phyloP scores from a whole-genome alignment of 2,329 filamentous ascomycete genomes.

The Penicillium sp. region DNA sequence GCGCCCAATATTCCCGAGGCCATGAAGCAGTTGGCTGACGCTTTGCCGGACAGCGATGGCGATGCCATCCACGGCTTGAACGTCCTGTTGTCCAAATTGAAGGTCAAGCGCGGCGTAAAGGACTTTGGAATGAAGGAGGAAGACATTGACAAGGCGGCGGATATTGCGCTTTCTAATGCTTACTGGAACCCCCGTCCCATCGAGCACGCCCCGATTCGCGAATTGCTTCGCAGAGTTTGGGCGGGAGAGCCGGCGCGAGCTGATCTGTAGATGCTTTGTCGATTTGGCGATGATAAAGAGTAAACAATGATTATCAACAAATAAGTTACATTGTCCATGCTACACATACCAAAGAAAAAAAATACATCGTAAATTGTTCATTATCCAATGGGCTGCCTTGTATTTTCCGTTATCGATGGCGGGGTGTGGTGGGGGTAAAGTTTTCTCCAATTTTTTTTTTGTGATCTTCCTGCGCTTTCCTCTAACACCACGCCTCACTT shows the following conservation, averaged over 20 bases:
- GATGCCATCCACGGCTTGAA: conserved; percentile 62
- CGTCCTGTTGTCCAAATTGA: conserved; percentile 54
- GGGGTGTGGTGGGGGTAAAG: conserved; percentile 34
- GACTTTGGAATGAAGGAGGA: conserved; percentile 61
- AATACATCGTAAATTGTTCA: conserved; percentile 8
- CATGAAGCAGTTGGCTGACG: conserved; percentile 56
- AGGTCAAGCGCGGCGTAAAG: conserved; percentile 55
- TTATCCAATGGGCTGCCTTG: conserved; percentile 22
- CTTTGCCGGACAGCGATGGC: conserved; percentile 58
- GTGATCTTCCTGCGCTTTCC: conserved; percentile 18
- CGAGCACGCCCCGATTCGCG: conserved; percentile 54
- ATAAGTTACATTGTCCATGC: not conserved
- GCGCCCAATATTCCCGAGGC: conserved; percentile 55
- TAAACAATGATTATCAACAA: not conserved
- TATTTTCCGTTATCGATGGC: conserved; percentile 27
- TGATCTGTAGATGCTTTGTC: conserved; percentile 45
- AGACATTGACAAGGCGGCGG: conserved; percentile 61
- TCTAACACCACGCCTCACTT: conserved; percentile 9
- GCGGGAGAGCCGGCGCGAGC: conserved; percentile 59
- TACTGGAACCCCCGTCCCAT: conserved; percentile 62
- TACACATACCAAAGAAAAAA: not conserved
- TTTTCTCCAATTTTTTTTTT: conserved; percentile 19
- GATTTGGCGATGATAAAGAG: not conserved
- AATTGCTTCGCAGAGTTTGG: conserved; percentile 62
- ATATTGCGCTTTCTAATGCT: conserved; percentile 59